Evolutionary conservation across 2,329 filamentous ascomycete species (phyloP), one percentile per base, ranked within the genome.

Genomic region (Stachybotrys echinatus): DNA sequence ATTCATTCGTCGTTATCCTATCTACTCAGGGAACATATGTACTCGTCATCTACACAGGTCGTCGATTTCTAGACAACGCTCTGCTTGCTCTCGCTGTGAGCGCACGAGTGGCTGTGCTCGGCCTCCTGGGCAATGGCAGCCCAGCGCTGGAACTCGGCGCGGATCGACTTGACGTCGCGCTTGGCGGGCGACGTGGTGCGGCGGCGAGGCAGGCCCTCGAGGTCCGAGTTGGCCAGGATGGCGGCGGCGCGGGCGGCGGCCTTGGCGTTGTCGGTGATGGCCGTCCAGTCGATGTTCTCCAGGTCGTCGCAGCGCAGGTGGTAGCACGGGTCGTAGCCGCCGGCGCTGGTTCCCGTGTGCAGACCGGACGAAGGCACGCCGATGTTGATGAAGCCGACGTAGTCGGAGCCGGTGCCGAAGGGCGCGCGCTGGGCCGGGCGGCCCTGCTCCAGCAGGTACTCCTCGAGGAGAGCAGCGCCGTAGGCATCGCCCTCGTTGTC

Each of bases 181-280:
- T 60, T 61, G 47, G 65, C 62, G 6, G 57, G 23, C 4, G 54
- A 63, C 3, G 61, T 65, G 54, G 58, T 64, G 22, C 60, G 55
- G 17, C 69, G 60, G 5, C 48, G 44, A 1, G 69, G 69, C 5
- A 71, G 59, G 2, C 59, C 67, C 1, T 68, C 58, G 5, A 71
- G 55, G 44, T 62, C 67, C n/a, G 67, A 56, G 8, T 68, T 68
- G 19, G 73, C 63, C 22, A 63, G 55, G n/a, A 37, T 46, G 44
- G 78, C 79, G 23, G 77, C 72, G 3, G 72, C 73, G 50, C 73
- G 66, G 2, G 77, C 81, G 45, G 82, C 81, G 3, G 70, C 64
- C 60, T 67, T 70, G 45, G 69, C 54, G 53, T 69, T 74, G 48
- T 63, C 55, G 0, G 63, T 68, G 19, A 71, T 18, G 5, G 70